Base-by-base conservation (phyloP, 768 basidiomycete genomes). In the Galerina sulciceps region DNA sequence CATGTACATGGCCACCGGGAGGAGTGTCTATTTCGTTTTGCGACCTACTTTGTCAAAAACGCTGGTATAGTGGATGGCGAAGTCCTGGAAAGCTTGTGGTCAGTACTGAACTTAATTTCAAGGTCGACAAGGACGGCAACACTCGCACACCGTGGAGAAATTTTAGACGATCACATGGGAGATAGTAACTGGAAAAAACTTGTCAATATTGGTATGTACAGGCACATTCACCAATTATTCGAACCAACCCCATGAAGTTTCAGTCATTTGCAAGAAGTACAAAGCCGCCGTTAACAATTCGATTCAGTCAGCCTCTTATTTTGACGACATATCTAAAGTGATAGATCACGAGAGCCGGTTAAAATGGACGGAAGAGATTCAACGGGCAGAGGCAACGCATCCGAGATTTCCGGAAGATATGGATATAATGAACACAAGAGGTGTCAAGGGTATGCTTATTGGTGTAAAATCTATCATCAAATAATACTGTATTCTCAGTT, bases 1-100 rank as follows among this genome's bases (percentile, higher is more conserved):
- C 69, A 73, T 49, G 61, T 73, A 0, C 71, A 72, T 53, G 69
- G 46, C 0, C 69, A 73, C 58, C 57, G 63, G 9, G 55, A 65
- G 0, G 26, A 72, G 31, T 75, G 75, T 44, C 67, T 66, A 10
- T 49, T 66, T 2, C 40, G 69, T 0, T 78, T 57, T 61, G 58
- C 66, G 3, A 37, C 62, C 0, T 44, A 55, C 1, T 69, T 68
- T 14, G 65, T 69, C n/a, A 47, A 58, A 0, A 54, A 64, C 0
- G 41, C 58, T 0, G 67, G 52, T 15, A 31, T 53, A 2, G 51
- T 61, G 1, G 49, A 36, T 22, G 61, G 65, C 13, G 61, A 68
- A 44, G 67, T 69, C 10, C 23, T 69, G 15, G 67, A 69, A 51
- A 58, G 56, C 13, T 22, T 66, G 10, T 70, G 69, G 69, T 58